Conservation (phyloP, 495 filamentous ascomycete species). For the Aspergillus panamensis region DNA sequence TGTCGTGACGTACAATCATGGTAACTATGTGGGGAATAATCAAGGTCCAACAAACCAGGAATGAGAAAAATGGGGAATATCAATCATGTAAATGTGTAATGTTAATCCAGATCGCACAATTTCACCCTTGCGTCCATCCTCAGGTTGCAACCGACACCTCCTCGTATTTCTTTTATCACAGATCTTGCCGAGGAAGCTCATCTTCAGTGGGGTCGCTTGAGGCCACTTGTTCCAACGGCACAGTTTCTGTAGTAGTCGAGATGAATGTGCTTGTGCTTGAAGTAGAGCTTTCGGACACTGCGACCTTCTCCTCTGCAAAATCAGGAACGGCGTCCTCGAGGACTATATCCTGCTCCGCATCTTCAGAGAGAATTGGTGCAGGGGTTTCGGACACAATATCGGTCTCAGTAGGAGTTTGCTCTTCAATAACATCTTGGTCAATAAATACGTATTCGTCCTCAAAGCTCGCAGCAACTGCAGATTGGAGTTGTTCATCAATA, state of each 20-base stretch:
- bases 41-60: conserved; percentile 15
- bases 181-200: conserved; percentile 48
- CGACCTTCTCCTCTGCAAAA: not conserved
- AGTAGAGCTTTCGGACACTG: not conserved
- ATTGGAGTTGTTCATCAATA: not conserved
- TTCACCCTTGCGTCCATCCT: not conserved
- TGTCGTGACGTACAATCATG: conserved; percentile 28
- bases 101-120: not conserved
- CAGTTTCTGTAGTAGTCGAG: not conserved
- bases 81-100: conserved; percentile 7
- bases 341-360: not conserved
- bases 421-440: not conserved
- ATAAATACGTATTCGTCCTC: not conserved
- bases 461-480: not conserved
- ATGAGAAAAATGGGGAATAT: conserved; percentile 16
- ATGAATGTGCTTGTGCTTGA: not conserved
- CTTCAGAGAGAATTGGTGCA: not conserved
- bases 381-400: not conserved
- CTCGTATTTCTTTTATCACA: conserved; percentile 35
- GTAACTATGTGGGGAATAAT: conserved; percentile 46
- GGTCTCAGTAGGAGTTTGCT: not conserved
- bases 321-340: not conserved
- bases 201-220: not conserved
- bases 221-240: not conserved
- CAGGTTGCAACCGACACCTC: not conserved